phyloP scores from a whole-genome alignment of 2,329 filamentous ascomycete species.

The Calonectria pteridis region DNA sequence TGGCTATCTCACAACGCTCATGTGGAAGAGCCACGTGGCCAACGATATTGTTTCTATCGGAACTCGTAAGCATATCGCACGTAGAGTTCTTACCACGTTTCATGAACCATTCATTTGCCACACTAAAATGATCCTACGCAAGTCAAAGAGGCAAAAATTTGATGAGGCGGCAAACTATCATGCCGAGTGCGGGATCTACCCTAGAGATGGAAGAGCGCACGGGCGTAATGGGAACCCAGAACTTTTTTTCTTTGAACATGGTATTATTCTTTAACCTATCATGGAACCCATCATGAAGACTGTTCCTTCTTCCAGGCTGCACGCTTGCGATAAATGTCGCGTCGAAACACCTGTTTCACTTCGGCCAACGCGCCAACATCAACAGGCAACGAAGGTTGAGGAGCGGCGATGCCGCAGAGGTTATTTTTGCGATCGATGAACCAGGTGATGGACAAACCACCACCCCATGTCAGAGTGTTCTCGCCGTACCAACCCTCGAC shows the following conservation, averaged over 20 bases:
- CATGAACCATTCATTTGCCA: not conserved
- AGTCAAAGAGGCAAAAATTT: not conserved
- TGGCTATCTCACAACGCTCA: not conserved
- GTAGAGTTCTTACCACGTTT: not conserved
- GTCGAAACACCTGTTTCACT: conserved; percentile 58
- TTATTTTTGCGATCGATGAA: conserved; percentile 63
- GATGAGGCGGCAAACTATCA: not conserved
- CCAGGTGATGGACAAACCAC: conserved; percentile 60
- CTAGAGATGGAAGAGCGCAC: not conserved
- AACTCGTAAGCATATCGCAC: not conserved
- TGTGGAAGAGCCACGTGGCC: not conserved
- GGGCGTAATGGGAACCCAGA: no score
- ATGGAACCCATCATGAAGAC: no score
- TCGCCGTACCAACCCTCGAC: conserved; percentile 58
- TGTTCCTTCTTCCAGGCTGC: conserved; percentile 25
- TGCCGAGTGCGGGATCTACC: not conserved
- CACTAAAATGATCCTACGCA: not conserved
- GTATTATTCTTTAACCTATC: no score
- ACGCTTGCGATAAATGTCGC: conserved; percentile 56
- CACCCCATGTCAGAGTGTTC: conserved; percentile 59
- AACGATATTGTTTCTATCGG: not conserved
- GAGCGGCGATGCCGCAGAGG: conserved; percentile 57
- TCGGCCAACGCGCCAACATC: conserved; percentile 33
- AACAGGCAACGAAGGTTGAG: conserved; percentile 54
- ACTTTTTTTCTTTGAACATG: no score